phyloP scores from a whole-genome alignment of 805 yeast genomes.

The Monosporozyma unispora region DNA sequence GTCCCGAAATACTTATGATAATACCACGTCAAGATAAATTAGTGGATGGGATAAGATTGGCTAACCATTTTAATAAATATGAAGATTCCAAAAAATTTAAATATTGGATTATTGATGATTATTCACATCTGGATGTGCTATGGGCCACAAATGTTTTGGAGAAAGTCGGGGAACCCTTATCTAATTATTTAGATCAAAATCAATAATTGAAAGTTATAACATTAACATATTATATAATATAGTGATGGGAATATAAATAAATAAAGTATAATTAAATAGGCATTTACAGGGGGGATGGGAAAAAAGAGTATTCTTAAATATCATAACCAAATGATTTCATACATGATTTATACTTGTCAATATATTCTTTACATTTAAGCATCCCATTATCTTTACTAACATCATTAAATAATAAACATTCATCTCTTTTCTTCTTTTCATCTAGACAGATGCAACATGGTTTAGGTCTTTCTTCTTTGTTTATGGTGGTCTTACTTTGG shows the following conservation, averaged over 20 bases:
- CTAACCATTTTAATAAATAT: constrained; percentile 49
- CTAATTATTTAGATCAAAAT: too few relatives aligned
- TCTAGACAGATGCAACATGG: constrained; percentile 95
- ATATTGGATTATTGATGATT: constrained; percentile 40
- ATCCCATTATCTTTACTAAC: constrained; percentile 44
- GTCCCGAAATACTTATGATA: constrained; percentile 54
- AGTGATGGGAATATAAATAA: too few relatives aligned
- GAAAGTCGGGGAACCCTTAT: constrained; percentile 47
- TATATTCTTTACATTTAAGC: constrained; percentile 67
- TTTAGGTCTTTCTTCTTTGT: constrained; percentile 50
- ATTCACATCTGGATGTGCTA: constrained; percentile 85
- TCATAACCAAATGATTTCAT: constrained; percentile 89
- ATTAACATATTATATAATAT: too few relatives aligned
- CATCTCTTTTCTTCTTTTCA: constrained; percentile 75
- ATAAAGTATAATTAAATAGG: background rate
- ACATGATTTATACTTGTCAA: constrained; percentile 68
- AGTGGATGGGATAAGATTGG: constrained; percentile 67
- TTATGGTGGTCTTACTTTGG: constrained; percentile 1
- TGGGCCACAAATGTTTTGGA: constrained; percentile 80
- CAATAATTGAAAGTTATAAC: too few relatives aligned
- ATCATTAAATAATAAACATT: constrained; percentile 75
- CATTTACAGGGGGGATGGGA: background rate
- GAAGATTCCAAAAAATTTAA: constrained; percentile 37
- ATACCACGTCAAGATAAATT: constrained; percentile 66
- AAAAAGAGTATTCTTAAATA: background rate